A percentile compares a stretch with the other conserved stretches of the same genome.
Conservation (phyloP, 306 rosid species). For the Leucaena leucocephala region DNA sequence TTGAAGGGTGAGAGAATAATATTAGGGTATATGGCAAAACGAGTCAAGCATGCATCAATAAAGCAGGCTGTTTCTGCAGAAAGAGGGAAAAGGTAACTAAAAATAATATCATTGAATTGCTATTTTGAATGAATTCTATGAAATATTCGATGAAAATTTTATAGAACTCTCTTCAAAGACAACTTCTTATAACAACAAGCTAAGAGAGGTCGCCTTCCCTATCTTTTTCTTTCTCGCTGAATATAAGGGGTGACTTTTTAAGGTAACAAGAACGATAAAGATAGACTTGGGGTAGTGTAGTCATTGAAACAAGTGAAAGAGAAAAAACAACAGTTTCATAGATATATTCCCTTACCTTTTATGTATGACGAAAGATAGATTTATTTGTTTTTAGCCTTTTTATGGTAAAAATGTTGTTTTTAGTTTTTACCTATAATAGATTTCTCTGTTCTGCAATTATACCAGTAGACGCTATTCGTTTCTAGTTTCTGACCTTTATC, state of each 20-base stretch:
- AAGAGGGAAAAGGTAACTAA: conserved; percentile 20
- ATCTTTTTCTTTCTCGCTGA: conserved; percentile 30
- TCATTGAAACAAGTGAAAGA: conserved; percentile 45
- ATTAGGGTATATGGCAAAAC: conserved; percentile 45
- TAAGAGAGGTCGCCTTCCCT: conserved; percentile 35
- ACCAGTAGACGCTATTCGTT: neutral
- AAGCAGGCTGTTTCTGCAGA: conserved; percentile 48
- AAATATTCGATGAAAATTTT: conserved; percentile 34
- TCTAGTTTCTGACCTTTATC: neutral
- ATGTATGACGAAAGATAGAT: conserved; percentile 19
- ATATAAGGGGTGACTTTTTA: conserved; percentile 30
- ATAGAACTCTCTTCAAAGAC: neutral
- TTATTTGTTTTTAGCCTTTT: neutral
- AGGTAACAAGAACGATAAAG: conserved; percentile 35
- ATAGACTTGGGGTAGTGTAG: conserved; percentile 26
- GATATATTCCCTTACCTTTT: conserved; percentile 18
- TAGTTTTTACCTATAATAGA: neutral
- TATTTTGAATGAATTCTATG: conserved; percentile 43
- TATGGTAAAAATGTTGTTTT: neutral
- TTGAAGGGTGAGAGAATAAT: conserved; percentile 44
- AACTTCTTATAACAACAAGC: neutral
- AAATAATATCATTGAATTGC: conserved; percentile 43
- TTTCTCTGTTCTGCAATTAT: conserved; percentile 7
- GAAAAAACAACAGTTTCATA: neutral
- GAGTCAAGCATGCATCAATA: conserved; percentile 63